phyloP scores from a whole-genome alignment of 345 rosid species.

The Moricandia moricandioides region DNA sequence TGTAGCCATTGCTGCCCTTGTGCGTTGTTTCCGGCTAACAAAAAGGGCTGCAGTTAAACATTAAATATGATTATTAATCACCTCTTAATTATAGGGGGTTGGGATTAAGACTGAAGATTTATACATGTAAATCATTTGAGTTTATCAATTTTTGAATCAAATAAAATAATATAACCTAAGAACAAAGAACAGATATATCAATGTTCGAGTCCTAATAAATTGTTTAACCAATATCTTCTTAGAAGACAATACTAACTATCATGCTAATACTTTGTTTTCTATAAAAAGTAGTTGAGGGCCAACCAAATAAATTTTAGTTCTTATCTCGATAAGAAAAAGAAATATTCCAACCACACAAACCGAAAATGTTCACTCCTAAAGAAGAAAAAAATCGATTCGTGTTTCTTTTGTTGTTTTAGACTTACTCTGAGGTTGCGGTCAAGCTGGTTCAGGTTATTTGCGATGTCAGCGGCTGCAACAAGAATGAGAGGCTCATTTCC shows the following conservation, averaged over 20 bases:
- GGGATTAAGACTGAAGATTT: background rate
- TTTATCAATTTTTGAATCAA: background rate
- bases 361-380: background rate
- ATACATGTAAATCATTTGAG: background rate
- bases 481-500: slow-evolving; percentile 47
- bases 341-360: background rate
- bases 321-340: background rate
- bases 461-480: slow-evolving; percentile 38
- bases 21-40: slow-evolving; percentile 59
- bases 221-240: no score
- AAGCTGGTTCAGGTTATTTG: slow-evolving; percentile 54
- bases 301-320: background rate
- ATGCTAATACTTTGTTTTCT: background rate
- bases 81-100: background rate
- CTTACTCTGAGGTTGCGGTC: slow-evolving; percentile 55
- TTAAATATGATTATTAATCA: background rate
- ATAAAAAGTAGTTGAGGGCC: background rate
- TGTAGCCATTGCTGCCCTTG: slow-evolving; percentile 32
- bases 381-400: background rate
- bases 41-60: slow-evolving; percentile 39
- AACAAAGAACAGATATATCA: background rate
- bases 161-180: background rate
- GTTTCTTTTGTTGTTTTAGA: background rate
- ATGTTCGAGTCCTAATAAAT: background rate
- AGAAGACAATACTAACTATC: background rate